These are phyloP conservation scores for Prototheca wickerhamii DNA, from an alignment of 163 green algal genomes.

Conservation along the genomic window DNA sequence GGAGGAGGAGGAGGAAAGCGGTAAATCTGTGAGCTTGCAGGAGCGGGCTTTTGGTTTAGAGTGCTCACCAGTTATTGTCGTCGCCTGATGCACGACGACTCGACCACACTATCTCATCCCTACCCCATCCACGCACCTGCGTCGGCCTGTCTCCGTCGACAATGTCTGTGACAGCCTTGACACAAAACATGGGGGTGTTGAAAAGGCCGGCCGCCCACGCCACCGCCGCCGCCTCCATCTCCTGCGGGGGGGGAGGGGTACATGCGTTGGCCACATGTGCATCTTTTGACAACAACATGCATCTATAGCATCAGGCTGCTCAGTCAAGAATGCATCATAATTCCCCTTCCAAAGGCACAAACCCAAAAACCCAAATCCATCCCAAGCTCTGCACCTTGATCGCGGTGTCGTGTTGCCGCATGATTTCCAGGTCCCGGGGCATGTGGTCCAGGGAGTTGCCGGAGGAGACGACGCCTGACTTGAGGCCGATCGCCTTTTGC, in stretches of 20 bases:
- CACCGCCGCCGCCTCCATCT: conserved; percentile 87
- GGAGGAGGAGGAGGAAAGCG: conserved; percentile 14
- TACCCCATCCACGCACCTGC: conserved; percentile 8
- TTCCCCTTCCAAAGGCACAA: no score
- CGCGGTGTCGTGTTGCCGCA: conserved; percentile 57
- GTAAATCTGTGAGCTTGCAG: not conserved
- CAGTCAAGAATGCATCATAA: no score
- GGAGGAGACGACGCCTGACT: conserved; percentile 58
- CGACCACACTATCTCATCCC: no score
- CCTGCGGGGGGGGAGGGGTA: conserved; percentile 31
- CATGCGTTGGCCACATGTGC: no score
- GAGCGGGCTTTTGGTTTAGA: not conserved
- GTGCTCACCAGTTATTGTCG: not conserved
- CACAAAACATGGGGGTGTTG: conserved; percentile 67
- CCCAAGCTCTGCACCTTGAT: conserved; percentile 83
- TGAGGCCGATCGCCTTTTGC: conserved; percentile 37
- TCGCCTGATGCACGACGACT: no score
- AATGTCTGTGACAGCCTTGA: conserved; percentile 97
- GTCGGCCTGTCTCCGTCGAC: conserved; percentile 83
- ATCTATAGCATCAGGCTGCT: no score
- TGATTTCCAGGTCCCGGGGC: conserved; percentile 63
- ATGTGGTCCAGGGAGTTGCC: conserved; percentile 90
- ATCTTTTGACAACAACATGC: no score
- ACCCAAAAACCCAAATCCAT: no score
- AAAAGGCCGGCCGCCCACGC: conserved; percentile 65